Evolutionary conservation across 2,329 filamentous ascomycete genomes (phyloP).

Genomic region (Didymosphaeria variabile): DNA sequence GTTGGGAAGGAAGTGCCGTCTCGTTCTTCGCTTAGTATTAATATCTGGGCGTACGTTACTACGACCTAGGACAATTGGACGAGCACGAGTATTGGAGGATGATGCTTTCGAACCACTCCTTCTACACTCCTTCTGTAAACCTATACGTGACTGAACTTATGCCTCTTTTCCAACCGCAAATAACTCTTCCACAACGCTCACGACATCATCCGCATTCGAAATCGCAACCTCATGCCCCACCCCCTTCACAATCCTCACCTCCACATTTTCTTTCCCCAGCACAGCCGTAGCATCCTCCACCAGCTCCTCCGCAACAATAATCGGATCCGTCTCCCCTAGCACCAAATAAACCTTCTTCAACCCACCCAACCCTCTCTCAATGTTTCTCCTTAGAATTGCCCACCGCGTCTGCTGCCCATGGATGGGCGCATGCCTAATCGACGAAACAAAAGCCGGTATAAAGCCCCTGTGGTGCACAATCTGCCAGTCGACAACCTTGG

Average conservation of each 20-base stretch:
- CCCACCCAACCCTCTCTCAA: conserved; percentile 48
- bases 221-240: conserved; percentile 77
- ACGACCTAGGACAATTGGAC: too few species aligned
- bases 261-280: conserved; percentile 66
- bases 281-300: conserved; percentile 67
- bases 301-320: conserved; percentile 72
- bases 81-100: too few species aligned
- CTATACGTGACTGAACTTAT: too few species aligned
- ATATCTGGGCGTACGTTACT: too few species aligned
- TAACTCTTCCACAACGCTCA: conserved; percentile 56
- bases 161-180: not conserved
- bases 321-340: conserved; percentile 71
- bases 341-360: conserved; percentile 68
- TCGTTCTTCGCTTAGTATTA: too few species aligned
- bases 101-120: too few species aligned
- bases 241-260: conserved; percentile 62
- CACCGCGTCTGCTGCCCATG: conserved; percentile 71
- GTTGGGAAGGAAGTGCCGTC: too few species aligned
- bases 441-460: conserved; percentile 74
- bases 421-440: conserved; percentile 75
- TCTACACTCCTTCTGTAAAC: too few species aligned
- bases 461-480: conserved; percentile 72
- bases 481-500: conserved; percentile 75
- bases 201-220: conserved; percentile 67
- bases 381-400: conserved; percentile 61